Evolutionary conservation across 441 rosid genomes (phyloP).

Genomic region (Corymbia calophylla): DNA sequence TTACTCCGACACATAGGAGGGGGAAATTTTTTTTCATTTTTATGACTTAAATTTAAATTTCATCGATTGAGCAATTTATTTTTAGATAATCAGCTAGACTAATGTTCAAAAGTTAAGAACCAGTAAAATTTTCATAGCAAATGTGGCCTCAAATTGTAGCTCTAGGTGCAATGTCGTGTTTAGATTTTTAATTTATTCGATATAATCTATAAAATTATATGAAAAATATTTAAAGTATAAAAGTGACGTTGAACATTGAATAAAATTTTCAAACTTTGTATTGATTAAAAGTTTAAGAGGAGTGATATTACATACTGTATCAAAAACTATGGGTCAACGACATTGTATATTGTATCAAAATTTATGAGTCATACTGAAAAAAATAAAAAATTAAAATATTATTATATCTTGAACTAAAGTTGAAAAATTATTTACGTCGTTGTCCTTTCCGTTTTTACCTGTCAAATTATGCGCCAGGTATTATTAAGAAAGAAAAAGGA

Average conservation of each 20-base stretch:
- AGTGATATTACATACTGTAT: no score
- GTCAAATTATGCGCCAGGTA: background rate
- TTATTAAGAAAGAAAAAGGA: background rate
- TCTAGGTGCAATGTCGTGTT: rapidly evolving
- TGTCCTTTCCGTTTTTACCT: background rate
- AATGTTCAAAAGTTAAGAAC: background rate
- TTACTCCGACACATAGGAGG: rapidly evolving
- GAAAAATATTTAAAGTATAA: no score
- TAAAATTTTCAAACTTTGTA: no score
- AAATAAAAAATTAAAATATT: rapidly evolving
- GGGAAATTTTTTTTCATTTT: background rate
- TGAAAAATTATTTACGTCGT: rapidly evolving
- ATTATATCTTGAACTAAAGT: rapidly evolving
- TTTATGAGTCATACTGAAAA: rapidly evolving
- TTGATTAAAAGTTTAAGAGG: no score
- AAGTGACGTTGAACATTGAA: background rate
- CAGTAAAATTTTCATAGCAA: background rate
- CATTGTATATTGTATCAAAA: no score
- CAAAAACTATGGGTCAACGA: background rate
- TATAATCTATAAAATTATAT: no score
- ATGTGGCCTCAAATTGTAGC: rapidly evolving
- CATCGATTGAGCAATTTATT: rapidly evolving
- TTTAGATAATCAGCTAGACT: background rate
- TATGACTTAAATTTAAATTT: background rate
- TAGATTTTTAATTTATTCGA: no score